Evolutionary conservation across 1,284 basidiomycete genomes (phyloP).

Genomic region (Cystobasidium pallidum): DNA sequence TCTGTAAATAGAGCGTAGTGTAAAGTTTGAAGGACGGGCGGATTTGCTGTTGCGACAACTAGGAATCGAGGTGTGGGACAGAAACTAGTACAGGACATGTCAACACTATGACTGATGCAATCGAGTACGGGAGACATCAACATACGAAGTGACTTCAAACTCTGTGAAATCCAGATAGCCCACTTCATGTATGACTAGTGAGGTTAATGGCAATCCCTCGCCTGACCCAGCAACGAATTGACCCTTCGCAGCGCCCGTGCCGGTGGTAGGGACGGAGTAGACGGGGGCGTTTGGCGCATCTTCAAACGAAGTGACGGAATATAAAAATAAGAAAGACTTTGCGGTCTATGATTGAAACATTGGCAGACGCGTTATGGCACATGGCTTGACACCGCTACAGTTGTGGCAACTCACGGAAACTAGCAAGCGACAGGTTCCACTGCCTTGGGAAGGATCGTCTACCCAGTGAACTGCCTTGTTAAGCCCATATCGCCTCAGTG

Average conservation of each 20-base stretch:
- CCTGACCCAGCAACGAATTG: slow-evolving; percentile 43
- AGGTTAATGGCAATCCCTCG: slow-evolving; percentile 35
- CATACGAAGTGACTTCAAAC: slow-evolving; percentile 34
- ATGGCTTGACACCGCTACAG: background rate
- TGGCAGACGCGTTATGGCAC: no score
- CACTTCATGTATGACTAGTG: slow-evolving; percentile 38
- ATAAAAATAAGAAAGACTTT: slow-evolving; percentile 40
- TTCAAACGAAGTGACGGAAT: slow-evolving; percentile 17
- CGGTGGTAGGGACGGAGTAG: slow-evolving; percentile 29
- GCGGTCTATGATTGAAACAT: slow-evolving; percentile 22
- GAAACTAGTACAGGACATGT: slow-evolving; percentile 37
- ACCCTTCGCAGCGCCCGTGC: slow-evolving; percentile 34
- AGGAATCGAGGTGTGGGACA: slow-evolving; percentile 47
- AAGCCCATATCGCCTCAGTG: slow-evolving; percentile 43
- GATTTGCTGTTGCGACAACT: slow-evolving; percentile 49
- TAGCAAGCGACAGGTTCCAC: slow-evolving; percentile 10
- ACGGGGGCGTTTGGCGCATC: slow-evolving; percentile 1
- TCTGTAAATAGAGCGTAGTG: slow-evolving; percentile 46
- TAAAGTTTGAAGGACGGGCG: slow-evolving; percentile 48
- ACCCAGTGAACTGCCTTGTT: slow-evolving; percentile 45
- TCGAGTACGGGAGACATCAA: background rate
- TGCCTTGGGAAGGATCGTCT: slow-evolving; percentile 24
- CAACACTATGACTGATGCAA: background rate
- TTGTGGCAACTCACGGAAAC: slow-evolving; percentile 16
- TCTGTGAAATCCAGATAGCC: slow-evolving; percentile 42